Conservation (phyloP, 768 basidiomycete species). For the Amanita jacksonii region DNA sequence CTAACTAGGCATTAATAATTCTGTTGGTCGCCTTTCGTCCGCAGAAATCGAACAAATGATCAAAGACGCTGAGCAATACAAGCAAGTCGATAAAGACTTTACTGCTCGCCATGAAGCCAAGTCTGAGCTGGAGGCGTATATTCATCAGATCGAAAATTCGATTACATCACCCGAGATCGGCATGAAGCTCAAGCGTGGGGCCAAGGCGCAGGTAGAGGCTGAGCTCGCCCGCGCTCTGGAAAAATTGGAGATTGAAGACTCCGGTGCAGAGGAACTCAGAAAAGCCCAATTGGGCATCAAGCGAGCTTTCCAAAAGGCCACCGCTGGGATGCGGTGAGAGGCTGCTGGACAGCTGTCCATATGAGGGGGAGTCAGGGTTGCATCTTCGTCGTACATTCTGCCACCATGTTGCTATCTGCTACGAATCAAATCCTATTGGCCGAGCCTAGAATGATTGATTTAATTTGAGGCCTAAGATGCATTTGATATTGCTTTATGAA, state of each 20-base stretch:
- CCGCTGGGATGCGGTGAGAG: slow-evolving; percentile 74
- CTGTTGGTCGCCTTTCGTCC: slow-evolving; percentile 93
- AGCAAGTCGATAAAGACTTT: slow-evolving; percentile 96
- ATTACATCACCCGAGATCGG: slow-evolving; percentile 95
- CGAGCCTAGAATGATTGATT: neutral
- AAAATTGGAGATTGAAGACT: slow-evolving; percentile 97
- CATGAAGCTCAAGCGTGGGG: slow-evolving; percentile 98
- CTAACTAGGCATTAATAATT: slow-evolving; percentile 87
- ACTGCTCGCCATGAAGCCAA: slow-evolving; percentile 96
- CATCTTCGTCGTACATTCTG: too few species aligned
- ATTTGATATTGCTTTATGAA: slow-evolving; percentile 53
- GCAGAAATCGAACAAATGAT: slow-evolving; percentile 99
- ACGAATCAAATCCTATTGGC: too few species aligned
- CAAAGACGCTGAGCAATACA: slow-evolving; percentile 98
- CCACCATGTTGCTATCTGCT: too few species aligned
- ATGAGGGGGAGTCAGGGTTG: slow-evolving; percentile 14
- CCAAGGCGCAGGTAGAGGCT: slow-evolving; percentile 88
- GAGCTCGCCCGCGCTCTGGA: slow-evolving; percentile 98
- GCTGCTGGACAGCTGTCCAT: slow-evolving; percentile 9
- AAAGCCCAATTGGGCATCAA: slow-evolving; percentile 94
- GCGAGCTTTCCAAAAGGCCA: slow-evolving; percentile 96
- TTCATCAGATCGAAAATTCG: slow-evolving; percentile 93
- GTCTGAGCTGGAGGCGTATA: slow-evolving; percentile 94
- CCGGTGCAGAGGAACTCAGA: slow-evolving; percentile 87
- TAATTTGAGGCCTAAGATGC: too few species aligned